Base-by-base conservation (phyloP, 371 early-diverging fungal genomes). In the Batrachochytrium dendrobatidis region DNA sequence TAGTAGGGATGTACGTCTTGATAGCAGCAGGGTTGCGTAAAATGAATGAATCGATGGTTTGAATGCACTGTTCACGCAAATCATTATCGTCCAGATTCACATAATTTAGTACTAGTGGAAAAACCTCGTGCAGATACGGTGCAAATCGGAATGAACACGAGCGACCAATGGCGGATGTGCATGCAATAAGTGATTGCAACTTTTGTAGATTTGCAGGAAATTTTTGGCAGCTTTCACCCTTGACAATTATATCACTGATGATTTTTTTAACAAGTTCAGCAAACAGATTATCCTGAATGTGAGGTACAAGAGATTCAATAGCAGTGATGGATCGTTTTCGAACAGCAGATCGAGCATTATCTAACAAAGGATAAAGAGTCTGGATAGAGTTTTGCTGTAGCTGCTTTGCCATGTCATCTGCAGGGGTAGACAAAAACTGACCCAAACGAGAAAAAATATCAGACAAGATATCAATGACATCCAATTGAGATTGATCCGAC, bases 21-120 rank as follows among this genome's bases (percentile, higher is more conserved):
- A 88, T 82, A 60, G 86, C 85, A 3, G 81, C 81, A 0, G 94
- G 86, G 67, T 91, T 90, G 31, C 86, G 78, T 26, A 87, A 67
- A 4, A 89, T 79, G 63, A 92, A 85, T 0, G 91, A 82, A 63
- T 94, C 94, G 39, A 93, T 64, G 4, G 93, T 79, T 68, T 91
- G 87, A 26, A 95, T 74, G 55, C 90, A 89, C 17, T 86, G 82
- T 68, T 92, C 92, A 10, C 91, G 83, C 55, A 90, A 71, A 62
- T 93, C 94, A 61, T 90, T 89, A 60, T 93, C 90, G 18, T 84
- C 87, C 33, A 84, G 73, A 18, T 75, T 66, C 6, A 79, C 69
- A 62, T 80, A 81, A 25, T 75, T 58, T 10, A 86, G 70, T 35
- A 91, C 80, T 17, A 78, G 71, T 2, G 89, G 85, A 3, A 90